Evolutionary conservation across 305 asterid species (phyloP), one percentile per base, ranked within the genome.

Genomic region (Solanum chacoense): DNA sequence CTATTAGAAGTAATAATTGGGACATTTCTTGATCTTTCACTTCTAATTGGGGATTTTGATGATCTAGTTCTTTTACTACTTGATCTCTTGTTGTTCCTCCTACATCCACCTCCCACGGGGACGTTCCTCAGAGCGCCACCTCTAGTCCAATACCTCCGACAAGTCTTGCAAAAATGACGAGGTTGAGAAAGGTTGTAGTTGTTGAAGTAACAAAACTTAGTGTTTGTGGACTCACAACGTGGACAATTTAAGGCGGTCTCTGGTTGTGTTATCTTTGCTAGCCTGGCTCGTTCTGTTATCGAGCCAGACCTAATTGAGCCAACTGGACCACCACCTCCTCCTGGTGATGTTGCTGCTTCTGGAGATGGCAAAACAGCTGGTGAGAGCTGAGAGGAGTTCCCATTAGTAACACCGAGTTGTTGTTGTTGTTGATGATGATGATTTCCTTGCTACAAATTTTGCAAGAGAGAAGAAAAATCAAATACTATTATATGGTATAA

Each of bases 141-240:
- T 28, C 85, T 85, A n/a, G 93, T 92, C 93, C 92, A 92, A 12
- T 92, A 92, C 14, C 93, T 87, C 22, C 92, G 90, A 59, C 93
- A 92, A 7, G 91, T 88, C 91, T 92, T 92, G 73, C 92, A 92
- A 32, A 92, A 90, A 87, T 92, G 91, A 16, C 93, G 91, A 2
- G 93, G 93, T 42, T 92, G 93, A 10, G 90, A 84, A 14, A 92
- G 92, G 90, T 88, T 92, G 90, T 92, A 92, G 89, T 92, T 92
- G 78, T 92, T 92, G 91, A 88, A 92, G 92, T 92, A 92, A 80
- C 92, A 92, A 78, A 92, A 92, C 87, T 92, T 92, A 1, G 93
- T 92, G 31, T 92, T 90, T 1, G 88, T 88, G 2, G 93, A 92
- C 32, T 89, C 91, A 18, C 92, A 92, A 1, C 93, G 91, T 5